Percentiles rank a stretch among this genome's conserved stretches.
Evolutionary conservation across 108 stramenopile genomes (phyloP).

Genomic region (Schizochytrium sp.): DNA sequence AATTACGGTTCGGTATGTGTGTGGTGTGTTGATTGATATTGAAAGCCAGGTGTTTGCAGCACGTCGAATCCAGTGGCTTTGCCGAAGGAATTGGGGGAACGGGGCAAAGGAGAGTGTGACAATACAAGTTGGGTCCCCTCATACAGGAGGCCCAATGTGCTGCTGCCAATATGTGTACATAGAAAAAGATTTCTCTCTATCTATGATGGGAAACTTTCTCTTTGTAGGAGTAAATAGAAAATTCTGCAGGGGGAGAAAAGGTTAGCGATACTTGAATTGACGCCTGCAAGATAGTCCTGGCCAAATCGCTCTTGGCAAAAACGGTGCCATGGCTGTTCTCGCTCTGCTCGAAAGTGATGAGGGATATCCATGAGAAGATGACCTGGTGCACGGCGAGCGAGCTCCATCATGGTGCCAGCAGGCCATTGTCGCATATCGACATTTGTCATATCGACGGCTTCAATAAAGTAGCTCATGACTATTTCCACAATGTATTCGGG

Average conservation of each 20-base stretch:
- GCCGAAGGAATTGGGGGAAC: no score
- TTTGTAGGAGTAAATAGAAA: slow-evolving; percentile 48
- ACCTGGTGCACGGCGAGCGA: slow-evolving; percentile 5
- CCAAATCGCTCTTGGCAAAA: slow-evolving; percentile 38
- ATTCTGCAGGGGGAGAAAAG: slow-evolving; percentile 45
- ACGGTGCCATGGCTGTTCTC: neutral
- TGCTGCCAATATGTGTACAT: neutral
- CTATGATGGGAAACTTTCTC: neutral
- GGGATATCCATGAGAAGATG: slow-evolving; percentile 26
- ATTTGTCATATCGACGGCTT: neutral
- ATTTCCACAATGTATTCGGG: slow-evolving; percentile 35
- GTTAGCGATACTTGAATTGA: neutral
- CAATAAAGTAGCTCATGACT: slow-evolving; percentile 26
- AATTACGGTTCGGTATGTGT: no score
- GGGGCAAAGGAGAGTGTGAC: no score
- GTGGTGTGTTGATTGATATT: no score
- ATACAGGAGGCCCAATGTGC: neutral
- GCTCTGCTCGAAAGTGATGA: slow-evolving; percentile 22
- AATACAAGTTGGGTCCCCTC: no score
- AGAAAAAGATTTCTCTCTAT: neutral
- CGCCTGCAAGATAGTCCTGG: neutral
- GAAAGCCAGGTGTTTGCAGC: no score
- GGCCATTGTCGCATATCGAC: slow-evolving; percentile 32
- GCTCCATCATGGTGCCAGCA: neutral
- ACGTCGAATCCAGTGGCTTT: no score